Conservation (phyloP, 148 eudicot genomes). For the Rhododendron mucronatum region DNA sequence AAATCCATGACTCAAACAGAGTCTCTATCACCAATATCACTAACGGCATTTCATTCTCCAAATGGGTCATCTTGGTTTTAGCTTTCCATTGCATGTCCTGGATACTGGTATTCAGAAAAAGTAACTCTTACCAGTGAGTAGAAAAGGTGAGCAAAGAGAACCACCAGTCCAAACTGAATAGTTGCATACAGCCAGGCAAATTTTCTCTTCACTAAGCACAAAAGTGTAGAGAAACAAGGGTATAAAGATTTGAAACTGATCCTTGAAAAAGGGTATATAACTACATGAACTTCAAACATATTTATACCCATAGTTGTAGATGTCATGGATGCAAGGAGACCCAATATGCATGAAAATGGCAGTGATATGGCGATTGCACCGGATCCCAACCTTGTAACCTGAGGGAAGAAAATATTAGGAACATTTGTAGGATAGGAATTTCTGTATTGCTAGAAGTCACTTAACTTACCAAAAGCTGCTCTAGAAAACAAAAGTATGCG, state of each 20-base stretch:
- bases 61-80: background rate
- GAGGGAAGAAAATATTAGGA: constrained; percentile 12
- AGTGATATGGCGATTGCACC: constrained; percentile 90
- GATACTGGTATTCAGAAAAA: background rate
- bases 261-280: background rate
- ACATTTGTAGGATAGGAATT: background rate
- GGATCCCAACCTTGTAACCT: constrained; percentile 74
- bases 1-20: background rate
- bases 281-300: background rate
- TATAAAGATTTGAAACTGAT: background rate
- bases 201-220: constrained; percentile 51
- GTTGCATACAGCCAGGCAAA: constrained; percentile 81
- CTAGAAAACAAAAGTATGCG: constrained; percentile 86
- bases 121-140: constrained; percentile 52
- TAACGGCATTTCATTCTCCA: background rate
- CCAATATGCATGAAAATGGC: constrained; percentile 91
- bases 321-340: constrained; percentile 93
- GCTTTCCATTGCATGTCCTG: background rate
- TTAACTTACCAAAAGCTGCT: constrained; percentile 84
- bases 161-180: constrained; percentile 66
- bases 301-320: constrained; percentile 85
- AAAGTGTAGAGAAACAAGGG: constrained; percentile 9
- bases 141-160: constrained; percentile 65
- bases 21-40: background rate
- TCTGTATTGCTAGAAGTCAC: background rate